These are phyloP conservation scores for Eucalyptus microcorys DNA, from an alignment of 345 rosid species.

Conservation along the genomic window DNA sequence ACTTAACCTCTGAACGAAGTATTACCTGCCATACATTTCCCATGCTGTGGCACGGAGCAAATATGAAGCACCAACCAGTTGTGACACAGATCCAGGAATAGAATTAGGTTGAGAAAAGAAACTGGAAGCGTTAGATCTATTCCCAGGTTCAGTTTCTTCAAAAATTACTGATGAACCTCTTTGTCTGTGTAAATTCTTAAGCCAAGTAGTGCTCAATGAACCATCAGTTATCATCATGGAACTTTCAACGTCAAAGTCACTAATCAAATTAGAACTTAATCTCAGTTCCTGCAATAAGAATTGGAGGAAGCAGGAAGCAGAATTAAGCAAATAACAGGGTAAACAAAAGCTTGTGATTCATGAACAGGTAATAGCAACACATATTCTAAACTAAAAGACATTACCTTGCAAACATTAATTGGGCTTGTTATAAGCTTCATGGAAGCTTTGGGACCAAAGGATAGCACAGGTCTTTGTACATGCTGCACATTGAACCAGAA, in stretches of 20 bases:
- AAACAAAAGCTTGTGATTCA: background rate
- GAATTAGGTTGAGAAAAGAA: constrained; percentile 65
- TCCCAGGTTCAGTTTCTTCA: constrained; percentile 42
- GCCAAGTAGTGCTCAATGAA: constrained; percentile 72
- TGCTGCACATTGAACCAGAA: constrained; percentile 39
- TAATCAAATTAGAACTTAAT: constrained; percentile 55
- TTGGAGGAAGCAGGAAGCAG: background rate
- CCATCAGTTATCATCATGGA: constrained; percentile 58
- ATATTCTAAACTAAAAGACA: background rate
- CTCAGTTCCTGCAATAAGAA: constrained; percentile 56
- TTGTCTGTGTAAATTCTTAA: constrained; percentile 59
- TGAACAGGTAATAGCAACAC: background rate
- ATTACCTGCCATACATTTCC: constrained; percentile 97
- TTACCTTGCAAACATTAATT: constrained; percentile 87
- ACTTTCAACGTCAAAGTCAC: constrained; percentile 66
- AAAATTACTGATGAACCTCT: constrained; percentile 39
- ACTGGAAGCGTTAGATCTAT: constrained; percentile 29
- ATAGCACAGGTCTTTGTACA: constrained; percentile 83
- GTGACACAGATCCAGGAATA: constrained; percentile 78
- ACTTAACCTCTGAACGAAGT: background rate
- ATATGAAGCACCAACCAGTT: constrained; percentile 81
- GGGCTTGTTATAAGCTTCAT: constrained; percentile 77
- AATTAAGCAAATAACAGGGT: background rate
- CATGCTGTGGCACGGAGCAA: constrained; percentile 85
- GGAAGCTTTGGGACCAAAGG: constrained; percentile 93